phyloP scores from a whole-genome alignment of 2,329 filamentous ascomycete genomes.

The Fusarium xylarioides region DNA sequence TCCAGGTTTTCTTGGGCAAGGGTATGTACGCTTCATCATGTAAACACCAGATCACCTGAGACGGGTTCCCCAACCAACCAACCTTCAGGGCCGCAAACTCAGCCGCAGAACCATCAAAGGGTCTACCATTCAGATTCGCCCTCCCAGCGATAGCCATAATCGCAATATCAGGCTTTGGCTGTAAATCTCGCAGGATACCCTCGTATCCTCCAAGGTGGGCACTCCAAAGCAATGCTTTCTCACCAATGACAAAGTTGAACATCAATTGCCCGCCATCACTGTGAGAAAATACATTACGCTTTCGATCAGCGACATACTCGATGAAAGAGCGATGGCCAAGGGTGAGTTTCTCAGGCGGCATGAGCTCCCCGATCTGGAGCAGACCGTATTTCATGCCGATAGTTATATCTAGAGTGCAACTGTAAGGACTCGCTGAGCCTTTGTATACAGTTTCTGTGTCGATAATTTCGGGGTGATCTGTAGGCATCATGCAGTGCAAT shows the following conservation, averaged over 20 bases:
- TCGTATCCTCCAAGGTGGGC: not conserved
- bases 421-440: not conserved
- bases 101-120: not conserved
- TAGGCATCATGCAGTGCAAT: not conserved
- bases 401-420: not conserved
- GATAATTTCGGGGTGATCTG: not conserved
- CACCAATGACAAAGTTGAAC: not conserved
- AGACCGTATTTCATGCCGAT: not conserved
- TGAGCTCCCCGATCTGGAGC: not conserved
- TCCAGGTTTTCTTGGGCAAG: fast-evolving
- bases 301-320: not conserved
- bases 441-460: not conserved
- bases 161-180: not conserved
- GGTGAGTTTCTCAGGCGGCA: not conserved
- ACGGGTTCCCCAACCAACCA: not conserved
- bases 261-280: not conserved
- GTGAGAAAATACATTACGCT: not conserved
- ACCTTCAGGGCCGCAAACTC: not conserved
- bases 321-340: not conserved
- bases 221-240: not conserved
- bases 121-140: not conserved
- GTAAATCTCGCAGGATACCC: not conserved
- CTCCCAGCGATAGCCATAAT: not conserved
- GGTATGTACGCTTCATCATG: not conserved
- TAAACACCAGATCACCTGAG: not conserved